Percentiles rank a stretch among this genome's conserved stretches.
These are phyloP conservation scores for Metroxylon sagu DNA, from an alignment of 176 grass and related monocot genomes.

Conservation along the genomic window DNA sequence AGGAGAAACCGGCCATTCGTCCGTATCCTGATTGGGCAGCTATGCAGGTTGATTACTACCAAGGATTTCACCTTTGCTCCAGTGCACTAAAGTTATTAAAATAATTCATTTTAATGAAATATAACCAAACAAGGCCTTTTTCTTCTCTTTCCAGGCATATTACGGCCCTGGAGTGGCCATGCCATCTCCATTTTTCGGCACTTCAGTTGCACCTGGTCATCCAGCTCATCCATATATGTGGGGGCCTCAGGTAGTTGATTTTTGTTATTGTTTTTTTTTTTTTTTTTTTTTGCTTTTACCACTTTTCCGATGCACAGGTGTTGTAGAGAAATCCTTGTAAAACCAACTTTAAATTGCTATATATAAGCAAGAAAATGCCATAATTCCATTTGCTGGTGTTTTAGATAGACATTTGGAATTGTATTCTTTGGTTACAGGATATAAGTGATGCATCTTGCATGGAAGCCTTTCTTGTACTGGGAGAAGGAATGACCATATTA, in stretches of 20 bases:
- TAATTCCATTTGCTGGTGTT: no score
- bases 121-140: slow-evolving; percentile 9
- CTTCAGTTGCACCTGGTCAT: slow-evolving; percentile 48
- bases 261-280: not conserved
- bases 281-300: not conserved
- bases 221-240: slow-evolving; percentile 58
- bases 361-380: no score
- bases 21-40: slow-evolving; percentile 74
- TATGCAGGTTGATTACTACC: slow-evolving; percentile 38
- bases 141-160: slow-evolving; percentile 45
- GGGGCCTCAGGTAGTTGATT: slow-evolving; percentile 53
- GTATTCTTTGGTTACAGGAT: no score
- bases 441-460: no score
- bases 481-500: no score
- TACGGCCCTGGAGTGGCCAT: slow-evolving; percentile 63
- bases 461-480: no score
- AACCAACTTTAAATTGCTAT: no score
- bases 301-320: not conserved
- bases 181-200: slow-evolving; percentile 50
- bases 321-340: not conserved
- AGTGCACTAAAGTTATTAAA: slow-evolving; percentile 8
- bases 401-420: no score
- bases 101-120: not conserved
- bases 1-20: slow-evolving; percentile 54
- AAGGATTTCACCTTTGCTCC: not conserved